Evolutionary conservation across 2,329 filamentous ascomycete species (phyloP), one percentile per base, ranked within the genome.

Genomic region (Aspergillus tubingensis): DNA sequence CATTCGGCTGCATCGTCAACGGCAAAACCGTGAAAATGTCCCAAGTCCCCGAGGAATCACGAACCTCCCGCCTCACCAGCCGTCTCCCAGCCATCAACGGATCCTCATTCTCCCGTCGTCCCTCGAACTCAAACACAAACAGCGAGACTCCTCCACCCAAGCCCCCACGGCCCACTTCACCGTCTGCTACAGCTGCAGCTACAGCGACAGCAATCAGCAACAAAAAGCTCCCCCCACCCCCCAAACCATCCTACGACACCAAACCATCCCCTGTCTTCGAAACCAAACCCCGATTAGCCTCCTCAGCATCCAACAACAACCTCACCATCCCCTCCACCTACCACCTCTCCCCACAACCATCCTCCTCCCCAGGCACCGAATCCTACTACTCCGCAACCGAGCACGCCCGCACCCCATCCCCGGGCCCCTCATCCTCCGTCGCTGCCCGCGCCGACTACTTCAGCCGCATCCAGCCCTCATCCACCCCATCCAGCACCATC

Each of bases 1-100:
- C 80, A 21, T 82, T 93, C 60, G 79, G 77, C 27, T 83, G 86
- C 57, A 81, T 96, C 55, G 82, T 85, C 25, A 83, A 84, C 30
- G 90, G 90, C 43, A 92, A 89, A 72, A 85, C 86, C 2, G 63
- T 63, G 8, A 62, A 59, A 2, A 47, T 59, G 13, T 57, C 60
- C 19, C 61, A 58, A 44, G 54, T 50, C 17, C 36, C 50, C 17
- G 62, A 63, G 61, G 68, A 52, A 61, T 68, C 51, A 13, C 60
- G 62, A 41, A 64, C 53, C 47, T 79, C 82, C 54, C 73, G 76
- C 47, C 77, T 81, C 44, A 82, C 81, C 25, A 80, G 81, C 4
- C 70, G 73, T 17, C 70, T 71, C 41, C 56, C 52, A 61, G 43
- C 38, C 30, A 43, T 15, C 30, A 30, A 43, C 52, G 23, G 44